Evolutionary conservation across 2,329 filamentous ascomycete genomes (phyloP).

Genomic region (Xylaria sp.): DNA sequence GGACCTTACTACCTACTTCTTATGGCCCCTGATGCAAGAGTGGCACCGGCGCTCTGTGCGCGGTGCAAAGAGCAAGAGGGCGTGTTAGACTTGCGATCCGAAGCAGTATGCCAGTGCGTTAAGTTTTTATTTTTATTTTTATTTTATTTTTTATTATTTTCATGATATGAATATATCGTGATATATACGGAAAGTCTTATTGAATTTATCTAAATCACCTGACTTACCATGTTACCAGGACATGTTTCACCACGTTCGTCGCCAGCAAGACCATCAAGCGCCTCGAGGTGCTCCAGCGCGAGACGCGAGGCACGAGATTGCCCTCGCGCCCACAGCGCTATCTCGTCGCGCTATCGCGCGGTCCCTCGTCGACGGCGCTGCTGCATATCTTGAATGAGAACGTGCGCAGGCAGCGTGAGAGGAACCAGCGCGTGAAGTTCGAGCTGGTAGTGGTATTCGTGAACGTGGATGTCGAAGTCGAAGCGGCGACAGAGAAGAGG

Average conservation of each 20-base stretch:
- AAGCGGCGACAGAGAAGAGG: background rate
- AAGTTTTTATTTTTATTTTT: slow-evolving; percentile 1
- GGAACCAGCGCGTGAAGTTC: slow-evolving; percentile 66
- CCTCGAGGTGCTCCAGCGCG: slow-evolving; percentile 61
- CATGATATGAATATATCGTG: background rate
- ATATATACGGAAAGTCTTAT: background rate
- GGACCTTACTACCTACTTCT: background rate
- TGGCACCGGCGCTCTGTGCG: slow-evolving; percentile 42
- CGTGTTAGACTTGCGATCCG: slow-evolving; percentile 47
- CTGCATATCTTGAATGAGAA: slow-evolving; percentile 80
- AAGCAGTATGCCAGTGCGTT: slow-evolving; percentile 46
- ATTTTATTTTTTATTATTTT: slow-evolving; percentile 5
- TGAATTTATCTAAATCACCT: background rate
- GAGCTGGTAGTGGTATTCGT: slow-evolving; percentile 66
- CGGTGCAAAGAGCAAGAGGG: slow-evolving; percentile 49
- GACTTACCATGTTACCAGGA: slow-evolving; percentile 54
- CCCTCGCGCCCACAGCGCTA: slow-evolving; percentile 60
- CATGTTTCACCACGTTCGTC: slow-evolving; percentile 83
- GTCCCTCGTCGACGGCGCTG: slow-evolving; percentile 80
- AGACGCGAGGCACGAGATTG: slow-evolving; percentile 52
- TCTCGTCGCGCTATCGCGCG: slow-evolving; percentile 83
- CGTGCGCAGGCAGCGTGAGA: slow-evolving; percentile 70
- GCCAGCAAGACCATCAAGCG: slow-evolving; percentile 83
- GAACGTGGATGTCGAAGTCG: slow-evolving; percentile 18
- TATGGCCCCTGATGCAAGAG: slow-evolving; percentile 38